Evolutionary conservation across 2,329 filamentous ascomycete genomes (phyloP).

Genomic region (Zymoseptoria passerinii): DNA sequence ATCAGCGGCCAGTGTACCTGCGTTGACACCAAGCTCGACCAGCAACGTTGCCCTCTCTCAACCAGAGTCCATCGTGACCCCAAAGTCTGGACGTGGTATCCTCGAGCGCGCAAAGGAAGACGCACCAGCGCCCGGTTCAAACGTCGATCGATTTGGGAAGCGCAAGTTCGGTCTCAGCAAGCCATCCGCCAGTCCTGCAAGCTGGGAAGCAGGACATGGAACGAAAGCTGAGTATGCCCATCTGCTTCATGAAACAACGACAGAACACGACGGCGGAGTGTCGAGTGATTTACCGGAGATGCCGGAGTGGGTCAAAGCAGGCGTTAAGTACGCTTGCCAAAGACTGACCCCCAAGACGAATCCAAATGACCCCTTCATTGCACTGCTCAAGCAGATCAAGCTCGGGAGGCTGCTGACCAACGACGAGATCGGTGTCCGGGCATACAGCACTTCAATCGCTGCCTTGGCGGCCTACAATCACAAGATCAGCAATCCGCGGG

Average conservation of each 20-base stretch:
- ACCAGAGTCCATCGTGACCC: not conserved
- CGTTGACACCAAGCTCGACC: not conserved
- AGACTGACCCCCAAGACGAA: slow-evolving; percentile 61
- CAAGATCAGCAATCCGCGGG: slow-evolving; percentile 37
- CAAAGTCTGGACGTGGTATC: slow-evolving; percentile 23
- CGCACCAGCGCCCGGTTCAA: slow-evolving; percentile 10
- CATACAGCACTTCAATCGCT: slow-evolving; percentile 83
- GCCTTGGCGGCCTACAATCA: slow-evolving; percentile 72
- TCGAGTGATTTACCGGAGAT: slow-evolving; percentile 50
- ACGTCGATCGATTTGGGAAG: slow-evolving; percentile 19
- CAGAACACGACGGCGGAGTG: slow-evolving; percentile 58
- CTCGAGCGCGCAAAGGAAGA: slow-evolving; percentile 46
- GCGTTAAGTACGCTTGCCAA: slow-evolving; percentile 68
- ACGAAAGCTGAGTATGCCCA: slow-evolving; percentile 31
- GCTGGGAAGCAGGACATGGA: slow-evolving; percentile 25
- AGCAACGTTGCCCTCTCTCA: not conserved
- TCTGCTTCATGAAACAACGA: slow-evolving; percentile 63
- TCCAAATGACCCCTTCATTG: slow-evolving; percentile 69
- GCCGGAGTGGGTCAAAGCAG: slow-evolving; percentile 60
- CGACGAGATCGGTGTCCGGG: slow-evolving; percentile 72
- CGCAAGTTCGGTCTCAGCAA: slow-evolving; percentile 19
- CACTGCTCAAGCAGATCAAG: slow-evolving; percentile 65
- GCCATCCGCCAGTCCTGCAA: slow-evolving; percentile 13
- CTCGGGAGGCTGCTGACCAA: slow-evolving; percentile 60
- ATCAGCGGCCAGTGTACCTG: not conserved